These are phyloP conservation scores for Thermothielavioides terrestris DNA, from an alignment of 495 filamentous ascomycete genomes.

Conservation along the genomic window DNA sequence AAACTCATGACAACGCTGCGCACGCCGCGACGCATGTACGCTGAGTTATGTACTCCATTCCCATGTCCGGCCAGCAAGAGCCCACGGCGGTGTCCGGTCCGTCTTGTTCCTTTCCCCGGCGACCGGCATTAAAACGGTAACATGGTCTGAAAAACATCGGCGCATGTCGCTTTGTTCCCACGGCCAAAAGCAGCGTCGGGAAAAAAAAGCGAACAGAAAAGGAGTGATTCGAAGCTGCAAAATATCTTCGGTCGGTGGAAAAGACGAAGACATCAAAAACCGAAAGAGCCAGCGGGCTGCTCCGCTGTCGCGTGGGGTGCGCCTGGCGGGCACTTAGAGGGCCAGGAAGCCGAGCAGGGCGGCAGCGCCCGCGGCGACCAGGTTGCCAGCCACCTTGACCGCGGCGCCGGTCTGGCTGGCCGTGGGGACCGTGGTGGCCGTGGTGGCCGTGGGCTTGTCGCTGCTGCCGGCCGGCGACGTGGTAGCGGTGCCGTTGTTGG, in stretches of 20 bases:
- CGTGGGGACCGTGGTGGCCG: not conserved
- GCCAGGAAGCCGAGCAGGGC: conserved; percentile 20
- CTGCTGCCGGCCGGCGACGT: conserved; percentile 15
- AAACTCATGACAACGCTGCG: too few relatives aligned
- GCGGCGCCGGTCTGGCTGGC: conserved; percentile 14
- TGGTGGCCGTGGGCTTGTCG: not conserved
- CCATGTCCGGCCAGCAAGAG: too few relatives aligned
- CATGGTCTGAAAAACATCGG: not conserved
- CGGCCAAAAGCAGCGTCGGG: not conserved
- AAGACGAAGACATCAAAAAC: not conserved
- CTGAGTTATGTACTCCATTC: too few relatives aligned
- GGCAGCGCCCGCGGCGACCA: conserved; percentile 20
- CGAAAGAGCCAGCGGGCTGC: not conserved
- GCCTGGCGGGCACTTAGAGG: too few relatives aligned
- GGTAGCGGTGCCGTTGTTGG: conserved; percentile 4
- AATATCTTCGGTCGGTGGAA: conserved; percentile 12
- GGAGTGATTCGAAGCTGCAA: conserved; percentile 21
- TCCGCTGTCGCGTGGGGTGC: too few relatives aligned
- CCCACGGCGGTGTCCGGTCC: not conserved
- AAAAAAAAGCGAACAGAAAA: conserved; percentile 5
- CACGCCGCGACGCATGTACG: too few relatives aligned
- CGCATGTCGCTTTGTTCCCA: not conserved
- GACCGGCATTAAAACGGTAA: conserved; percentile 7
- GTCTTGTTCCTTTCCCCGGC: not conserved
- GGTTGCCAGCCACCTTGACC: conserved; percentile 16